Evolutionary conservation across 306 rosid species (phyloP).

Genomic region (Castanopsis chinensis): DNA sequence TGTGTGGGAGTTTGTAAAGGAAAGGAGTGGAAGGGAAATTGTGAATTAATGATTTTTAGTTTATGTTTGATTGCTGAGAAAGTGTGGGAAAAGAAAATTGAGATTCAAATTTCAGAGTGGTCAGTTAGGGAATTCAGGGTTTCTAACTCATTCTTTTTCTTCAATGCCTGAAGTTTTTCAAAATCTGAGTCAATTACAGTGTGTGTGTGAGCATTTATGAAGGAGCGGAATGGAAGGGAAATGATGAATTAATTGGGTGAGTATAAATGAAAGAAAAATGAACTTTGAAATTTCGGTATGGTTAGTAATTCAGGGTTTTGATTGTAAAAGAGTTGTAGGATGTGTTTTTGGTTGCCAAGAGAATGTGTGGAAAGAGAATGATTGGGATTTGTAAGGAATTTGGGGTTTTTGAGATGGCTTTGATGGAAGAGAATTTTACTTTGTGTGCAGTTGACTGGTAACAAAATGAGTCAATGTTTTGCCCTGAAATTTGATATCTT

Average conservation of each 20-base stretch:
- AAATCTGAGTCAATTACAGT: neutral
- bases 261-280: neutral
- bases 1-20: too few relatives aligned
- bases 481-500: too few relatives aligned
- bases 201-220: too few relatives aligned
- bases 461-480: constrained; percentile 2
- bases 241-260: too few relatives aligned
- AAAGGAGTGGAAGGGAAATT: too few relatives aligned
- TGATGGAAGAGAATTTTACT: neutral
- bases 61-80: too few relatives aligned
- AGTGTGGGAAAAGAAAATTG: neutral
- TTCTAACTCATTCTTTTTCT: too few relatives aligned
- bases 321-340: neutral
- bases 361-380: neutral
- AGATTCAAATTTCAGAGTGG: neutral
- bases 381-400: neutral
- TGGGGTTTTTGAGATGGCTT: constrained; percentile 7
- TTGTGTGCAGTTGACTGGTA: neutral
- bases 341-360: neutral
- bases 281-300: neutral
- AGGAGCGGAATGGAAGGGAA: too few relatives aligned
- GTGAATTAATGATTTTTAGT: too few relatives aligned
- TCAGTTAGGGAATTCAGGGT: neutral
- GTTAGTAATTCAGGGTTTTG: neutral
- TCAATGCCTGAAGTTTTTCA: neutral